Base-by-base conservation (phyloP, 2,329 filamentous ascomycete species). In the Dothideomycetes sp. region DNA sequence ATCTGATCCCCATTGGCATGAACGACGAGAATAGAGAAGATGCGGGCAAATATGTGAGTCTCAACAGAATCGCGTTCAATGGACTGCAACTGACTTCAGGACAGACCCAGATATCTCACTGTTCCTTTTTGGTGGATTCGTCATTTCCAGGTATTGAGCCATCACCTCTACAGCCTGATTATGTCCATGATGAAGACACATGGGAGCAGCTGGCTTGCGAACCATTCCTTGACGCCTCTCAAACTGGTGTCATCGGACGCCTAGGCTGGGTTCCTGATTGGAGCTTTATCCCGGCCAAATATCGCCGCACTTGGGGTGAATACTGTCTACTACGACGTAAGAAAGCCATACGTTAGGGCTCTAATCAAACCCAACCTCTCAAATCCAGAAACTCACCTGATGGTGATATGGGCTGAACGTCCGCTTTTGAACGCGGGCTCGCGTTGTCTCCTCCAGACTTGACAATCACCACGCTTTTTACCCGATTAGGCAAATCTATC, bases 11-110 rank as follows among this genome's bases (percentile, higher is more conserved):
- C 0, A 65, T 69, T 36, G 89, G 89, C 3, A 85, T 98, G 78
- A 98, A 98, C 56, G 86, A 94, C 57, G 75, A 77, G 46, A 98
- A 98, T 53, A 68, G 79, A 48, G 88, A 95, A 59, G 91, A 98
- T 56, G 58, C 73, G 45, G 73, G 77, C 43, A 98, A 96, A 75
- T 94, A 96, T 58, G 81, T 79, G 56, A 64, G 73, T 57, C 22
- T 5, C 12, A 4, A 7, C 12, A 27, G 7, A 7, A 12, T 27
- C 7, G 7, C 12, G 12, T 12, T 27, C 22, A 38, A 27, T 43
- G 37, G 31, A 34, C 19, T 35, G 38, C 17, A 36, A 40, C 50
- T 58, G 34, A 55, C 37, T 19, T 12, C 37, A 17, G n/a, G 17
- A 16, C 41, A 79, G 73, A 69, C 78, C 27, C 78, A 89, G 44